Evolutionary conservation across 1,284 basidiomycete species (phyloP).

Genomic region (Grifola frondosa): DNA sequence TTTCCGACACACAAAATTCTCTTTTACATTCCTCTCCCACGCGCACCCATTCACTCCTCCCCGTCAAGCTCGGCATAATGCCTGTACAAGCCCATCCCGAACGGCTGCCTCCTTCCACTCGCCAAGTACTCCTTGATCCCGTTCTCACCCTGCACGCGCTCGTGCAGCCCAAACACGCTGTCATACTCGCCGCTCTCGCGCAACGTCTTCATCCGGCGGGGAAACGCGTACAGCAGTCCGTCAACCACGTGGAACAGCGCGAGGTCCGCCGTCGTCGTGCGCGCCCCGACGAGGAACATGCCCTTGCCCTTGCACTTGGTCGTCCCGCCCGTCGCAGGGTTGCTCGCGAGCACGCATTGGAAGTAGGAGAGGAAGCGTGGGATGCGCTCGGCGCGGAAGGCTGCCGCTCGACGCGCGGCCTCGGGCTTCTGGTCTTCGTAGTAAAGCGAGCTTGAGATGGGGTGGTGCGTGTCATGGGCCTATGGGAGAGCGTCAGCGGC

Average conservation of each 20-base stretch:
- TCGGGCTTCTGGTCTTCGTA: constrained; percentile 51
- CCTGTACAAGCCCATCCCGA: constrained; percentile 43
- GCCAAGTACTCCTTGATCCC: constrained; percentile 43
- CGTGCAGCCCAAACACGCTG: constrained; percentile 33
- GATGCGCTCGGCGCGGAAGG: constrained; percentile 41
- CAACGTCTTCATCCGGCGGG: constrained; percentile 36
- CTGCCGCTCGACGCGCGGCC: constrained; percentile 31
- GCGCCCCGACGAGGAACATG: constrained; percentile 39
- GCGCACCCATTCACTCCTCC: too few species aligned
- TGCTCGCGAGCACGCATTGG: constrained; percentile 35
- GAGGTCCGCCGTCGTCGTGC: constrained; percentile 47
- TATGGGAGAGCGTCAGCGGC: constrained; percentile 3
- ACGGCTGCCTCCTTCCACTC: constrained; percentile 39
- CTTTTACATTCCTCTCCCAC: too few species aligned
- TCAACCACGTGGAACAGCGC: constrained; percentile 43
- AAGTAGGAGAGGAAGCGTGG: constrained; percentile 49
- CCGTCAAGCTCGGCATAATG: constrained; percentile 48
- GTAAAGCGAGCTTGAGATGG: constrained; percentile 34
- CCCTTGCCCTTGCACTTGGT: constrained; percentile 14
- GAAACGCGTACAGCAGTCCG: constrained; percentile 48
- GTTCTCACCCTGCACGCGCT: constrained; percentile 33
- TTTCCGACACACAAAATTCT: too few species aligned
- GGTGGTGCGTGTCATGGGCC: constrained; percentile 38
- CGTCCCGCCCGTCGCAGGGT: constrained; percentile 26
- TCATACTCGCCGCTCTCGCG: constrained; percentile 31